A percentile compares a stretch with the other conserved stretches of the same genome.
These are phyloP conservation scores for Musa troglodytarum DNA, from an alignment of 176 grass and related monocot genomes.

Conservation along the genomic window DNA sequence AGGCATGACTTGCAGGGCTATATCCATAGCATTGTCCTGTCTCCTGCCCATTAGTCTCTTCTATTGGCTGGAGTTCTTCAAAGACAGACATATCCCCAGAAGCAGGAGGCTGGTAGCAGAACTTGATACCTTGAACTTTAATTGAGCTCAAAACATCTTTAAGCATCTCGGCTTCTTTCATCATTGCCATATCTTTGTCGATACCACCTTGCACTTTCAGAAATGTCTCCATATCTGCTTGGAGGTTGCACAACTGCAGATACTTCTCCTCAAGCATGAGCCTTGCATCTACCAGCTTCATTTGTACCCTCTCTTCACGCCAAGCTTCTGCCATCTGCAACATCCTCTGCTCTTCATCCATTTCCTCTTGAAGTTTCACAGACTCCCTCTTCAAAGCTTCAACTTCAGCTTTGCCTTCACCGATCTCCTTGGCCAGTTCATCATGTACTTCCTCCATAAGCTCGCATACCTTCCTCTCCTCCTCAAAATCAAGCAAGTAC, in stretches of 20 bases:
- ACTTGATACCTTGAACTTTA: conserved; percentile 36
- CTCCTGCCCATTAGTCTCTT: conserved; percentile 26
- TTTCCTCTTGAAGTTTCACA: conserved; percentile 56
- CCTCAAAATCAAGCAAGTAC: conserved; percentile 57
- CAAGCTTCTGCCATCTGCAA: conserved; percentile 96
- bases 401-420: conserved; percentile 63
- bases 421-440: conserved; percentile 66
- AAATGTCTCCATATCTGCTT: conserved; percentile 59
- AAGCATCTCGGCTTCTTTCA: conserved; percentile 43
- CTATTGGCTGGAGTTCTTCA: conserved; percentile 48
- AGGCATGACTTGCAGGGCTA: conserved; percentile 26
- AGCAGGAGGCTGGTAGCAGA: conserved; percentile 46
- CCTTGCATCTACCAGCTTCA: conserved; percentile 93
- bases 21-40: conserved; percentile 5
- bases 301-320: conserved; percentile 93
- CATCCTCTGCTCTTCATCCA: conserved; percentile 87
- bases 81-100: conserved; percentile 54
- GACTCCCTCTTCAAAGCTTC: conserved; percentile 67
- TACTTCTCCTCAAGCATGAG: conserved; percentile 76
- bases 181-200: conserved; percentile 22
- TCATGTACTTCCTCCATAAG: conserved; percentile 69
- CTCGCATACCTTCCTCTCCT: conserved; percentile 61
- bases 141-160: conserved; percentile 37
- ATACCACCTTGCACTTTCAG: conserved; percentile 31
- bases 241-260: conserved; percentile 49